These are phyloP conservation scores for Mycena chlorophos DNA, from an alignment of 768 basidiomycete species.

Conservation along the genomic window DNA sequence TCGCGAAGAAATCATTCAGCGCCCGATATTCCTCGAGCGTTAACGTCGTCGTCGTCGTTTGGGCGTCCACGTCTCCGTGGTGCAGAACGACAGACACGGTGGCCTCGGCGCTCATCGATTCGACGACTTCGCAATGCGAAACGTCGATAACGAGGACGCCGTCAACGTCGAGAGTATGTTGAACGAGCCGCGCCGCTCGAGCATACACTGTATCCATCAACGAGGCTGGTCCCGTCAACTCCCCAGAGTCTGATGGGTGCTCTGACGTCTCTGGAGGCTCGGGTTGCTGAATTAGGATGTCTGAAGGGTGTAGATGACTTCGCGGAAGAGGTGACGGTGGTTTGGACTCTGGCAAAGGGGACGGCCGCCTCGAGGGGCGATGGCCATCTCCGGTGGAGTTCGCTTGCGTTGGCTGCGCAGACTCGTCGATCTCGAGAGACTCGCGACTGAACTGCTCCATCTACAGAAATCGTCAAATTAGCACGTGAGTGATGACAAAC, in stretches of 20 bases:
- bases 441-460: conserved; percentile 97
- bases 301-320: background rate
- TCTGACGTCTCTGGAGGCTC: background rate
- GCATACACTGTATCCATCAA: conserved; percentile 90
- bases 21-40: conserved; percentile 71
- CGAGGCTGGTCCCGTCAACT: conserved; percentile 35
- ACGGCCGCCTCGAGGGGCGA: conserved; percentile 6
- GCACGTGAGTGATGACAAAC: background rate
- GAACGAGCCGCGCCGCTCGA: conserved; percentile 85
- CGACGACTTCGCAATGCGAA: conserved; percentile 84
- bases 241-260: conserved; percentile 22
- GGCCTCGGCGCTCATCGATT: conserved; percentile 63
- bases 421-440: conserved; percentile 84
- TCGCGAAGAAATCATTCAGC: conserved; percentile 74
- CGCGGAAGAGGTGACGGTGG: background rate
- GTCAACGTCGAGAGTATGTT: conserved; percentile 88
- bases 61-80: conserved; percentile 58
- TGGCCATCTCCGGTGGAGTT: background rate
- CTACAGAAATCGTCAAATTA: conserved; percentile 33
- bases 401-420: conserved; percentile 3
- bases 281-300: background rate
- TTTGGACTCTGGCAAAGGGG: background rate
- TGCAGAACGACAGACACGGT: conserved; percentile 70
- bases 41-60: conserved; percentile 55
- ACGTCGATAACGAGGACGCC: conserved; percentile 92